These are phyloP conservation scores for Tardiomyces depauwii DNA, from an alignment of 1,139 yeast genomes.

Conservation along the genomic window DNA sequence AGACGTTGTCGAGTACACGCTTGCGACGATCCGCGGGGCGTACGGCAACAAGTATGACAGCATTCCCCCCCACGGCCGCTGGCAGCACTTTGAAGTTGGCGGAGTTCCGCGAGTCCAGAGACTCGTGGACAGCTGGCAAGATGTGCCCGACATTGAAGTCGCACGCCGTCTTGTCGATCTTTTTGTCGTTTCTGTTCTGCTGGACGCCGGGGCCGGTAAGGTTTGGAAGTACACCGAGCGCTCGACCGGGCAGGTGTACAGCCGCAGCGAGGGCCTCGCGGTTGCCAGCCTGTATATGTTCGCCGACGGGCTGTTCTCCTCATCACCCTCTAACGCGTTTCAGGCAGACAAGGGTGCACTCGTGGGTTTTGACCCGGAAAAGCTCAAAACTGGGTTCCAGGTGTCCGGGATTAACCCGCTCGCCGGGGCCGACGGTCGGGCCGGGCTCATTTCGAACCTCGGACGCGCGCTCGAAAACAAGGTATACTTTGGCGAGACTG, in stretches of 20 bases:
- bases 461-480: slow-evolving; percentile 34
- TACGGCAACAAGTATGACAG: slow-evolving; percentile 26
- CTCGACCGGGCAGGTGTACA: slow-evolving; percentile 20
- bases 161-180: slow-evolving; percentile 42
- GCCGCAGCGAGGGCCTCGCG: slow-evolving; percentile 50
- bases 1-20: slow-evolving; percentile 33
- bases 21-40: slow-evolving; percentile 31
- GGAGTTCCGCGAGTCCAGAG: slow-evolving; percentile 31
- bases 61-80: slow-evolving; percentile 54
- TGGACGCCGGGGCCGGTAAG: slow-evolving; percentile 57
- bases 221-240: slow-evolving; percentile 36
- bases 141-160: slow-evolving; percentile 30
- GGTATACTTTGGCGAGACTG: slow-evolving; percentile 34
- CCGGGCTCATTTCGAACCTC: slow-evolving; percentile 32
- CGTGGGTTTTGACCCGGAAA: background rate
- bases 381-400: slow-evolving; percentile 32
- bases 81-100: slow-evolving; percentile 49
- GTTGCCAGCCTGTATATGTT: slow-evolving; percentile 46
- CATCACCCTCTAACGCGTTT: slow-evolving; percentile 31
- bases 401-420: slow-evolving; percentile 33
- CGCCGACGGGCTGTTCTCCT: slow-evolving; percentile 35
- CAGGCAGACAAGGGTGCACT: background rate
- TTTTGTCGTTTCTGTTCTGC: slow-evolving; percentile 43
- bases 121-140: slow-evolving; percentile 29
- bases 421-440: slow-evolving; percentile 42